Evolutionary conservation across 1,139 yeast genomes (phyloP), one percentile per base, ranked within the genome.

Genomic region (Geotrichum carabidarum): DNA sequence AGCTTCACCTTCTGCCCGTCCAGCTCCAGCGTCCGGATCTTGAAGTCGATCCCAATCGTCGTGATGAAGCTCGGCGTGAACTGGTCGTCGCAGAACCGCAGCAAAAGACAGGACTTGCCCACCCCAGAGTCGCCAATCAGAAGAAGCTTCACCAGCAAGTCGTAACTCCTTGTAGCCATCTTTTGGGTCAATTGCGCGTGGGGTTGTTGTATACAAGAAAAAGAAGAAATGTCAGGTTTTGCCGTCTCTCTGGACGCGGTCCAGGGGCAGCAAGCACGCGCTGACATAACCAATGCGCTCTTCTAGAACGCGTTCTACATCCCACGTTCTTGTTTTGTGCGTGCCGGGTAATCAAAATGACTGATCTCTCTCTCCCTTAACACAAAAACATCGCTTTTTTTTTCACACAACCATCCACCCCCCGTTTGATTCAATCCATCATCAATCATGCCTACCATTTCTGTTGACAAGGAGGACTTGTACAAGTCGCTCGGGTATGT

Each of bases 11-110:
- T 84, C 73, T 88, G 87, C 57, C 96, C 96, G 63, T 91, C 93
- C 64, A 93, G 80, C 65, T 91, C 97, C 63, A 91, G 90, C 43
- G 98, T 91, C 73, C 97, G 86, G 71, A 94, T 91, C 76, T 94
- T 93, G 79, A 93, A 93, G 72, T 93, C 99, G 69, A 93, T 93
- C 55, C 99, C 99, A 67, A 93, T 93, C 52, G 99, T 93, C 58
- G 99, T 90, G 72, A 93, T 93, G 71, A 91, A 93, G 38, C 94
- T 83, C 17, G 98, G 97, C 66, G 91, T 93, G 77, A 91, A 93
- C 73, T 90, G 91, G 74, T 94, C 98, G 68, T 93, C 98, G 60
- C 93, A 96, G 74, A 93, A 93, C 68, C 99, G 83, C 62, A 93
- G 81, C 66, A 93, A 78, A 60, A 93, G 79, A 78, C 99, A 93